phyloP scores from a whole-genome alignment of 2,329 filamentous ascomycete genomes.

The Ophiostoma himal-ulmi region DNA sequence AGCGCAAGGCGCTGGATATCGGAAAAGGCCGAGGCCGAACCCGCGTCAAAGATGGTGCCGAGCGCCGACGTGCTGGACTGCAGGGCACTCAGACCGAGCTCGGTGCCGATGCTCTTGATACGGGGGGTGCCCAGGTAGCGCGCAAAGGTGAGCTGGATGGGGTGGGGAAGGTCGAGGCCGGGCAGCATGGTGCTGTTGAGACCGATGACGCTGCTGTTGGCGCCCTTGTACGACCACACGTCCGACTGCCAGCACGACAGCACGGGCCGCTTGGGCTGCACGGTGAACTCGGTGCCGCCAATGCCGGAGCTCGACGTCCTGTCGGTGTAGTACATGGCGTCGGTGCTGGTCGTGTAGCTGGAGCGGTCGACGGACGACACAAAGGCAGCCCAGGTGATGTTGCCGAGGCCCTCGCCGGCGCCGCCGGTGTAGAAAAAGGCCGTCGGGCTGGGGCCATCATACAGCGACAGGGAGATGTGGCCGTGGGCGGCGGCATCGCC shows the following conservation, averaged over 20 bases:
- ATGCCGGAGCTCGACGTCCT: background rate
- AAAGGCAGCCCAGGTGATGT: constrained; percentile 29
- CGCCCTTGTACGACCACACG: constrained; percentile 29
- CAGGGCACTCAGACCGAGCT: constrained; percentile 27
- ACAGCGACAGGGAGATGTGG: constrained; percentile 24
- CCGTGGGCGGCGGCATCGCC: constrained; percentile 20
- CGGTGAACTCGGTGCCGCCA: constrained; percentile 24
- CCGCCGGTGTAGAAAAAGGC: constrained; percentile 22
- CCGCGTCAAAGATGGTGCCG: constrained; percentile 29
- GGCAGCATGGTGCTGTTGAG: constrained; percentile 27
- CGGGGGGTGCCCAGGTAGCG: constrained; percentile 27
- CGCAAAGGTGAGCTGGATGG: constrained; percentile 25
- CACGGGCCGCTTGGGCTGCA: constrained; percentile 26
- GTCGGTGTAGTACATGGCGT: constrained; percentile 29
- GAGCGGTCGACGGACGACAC: constrained; percentile 30
- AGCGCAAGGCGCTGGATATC: constrained; percentile 31
- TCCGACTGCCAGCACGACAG: constrained; percentile 31
- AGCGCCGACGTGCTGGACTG: constrained; percentile 27
- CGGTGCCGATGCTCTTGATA: constrained; percentile 25
- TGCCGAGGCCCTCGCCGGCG: constrained; percentile 22
- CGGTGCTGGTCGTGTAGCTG: constrained; percentile 29
- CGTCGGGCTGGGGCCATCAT: constrained; percentile 22
- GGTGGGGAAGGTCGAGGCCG: constrained; percentile 26
- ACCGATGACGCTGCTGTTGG: constrained; percentile 26
- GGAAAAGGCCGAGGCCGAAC: constrained; percentile 27